Evolutionary conservation across 352 stramenopile genomes (phyloP).

Genomic region (Salisapilia sapeloensis): DNA sequence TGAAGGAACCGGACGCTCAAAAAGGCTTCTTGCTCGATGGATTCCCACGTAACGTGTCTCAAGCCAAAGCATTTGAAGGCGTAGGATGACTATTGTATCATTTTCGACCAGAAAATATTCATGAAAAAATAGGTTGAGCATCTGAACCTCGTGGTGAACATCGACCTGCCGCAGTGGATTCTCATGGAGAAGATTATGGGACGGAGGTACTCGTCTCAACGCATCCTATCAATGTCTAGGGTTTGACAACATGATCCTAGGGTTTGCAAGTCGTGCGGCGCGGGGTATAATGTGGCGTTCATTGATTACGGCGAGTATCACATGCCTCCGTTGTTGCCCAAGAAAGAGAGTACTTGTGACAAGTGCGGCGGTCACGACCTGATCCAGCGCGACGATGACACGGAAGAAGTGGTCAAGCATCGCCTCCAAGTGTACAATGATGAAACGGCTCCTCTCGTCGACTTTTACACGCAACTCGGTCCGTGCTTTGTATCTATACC

Average conservation of each 20-base stretch:
- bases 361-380: slow-evolving; percentile 55
- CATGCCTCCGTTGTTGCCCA: slow-evolving; percentile 82
- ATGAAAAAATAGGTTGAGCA: slow-evolving; percentile 17
- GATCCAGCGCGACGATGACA: slow-evolving; percentile 71
- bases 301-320: slow-evolving; percentile 79
- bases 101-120: no score
- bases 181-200: slow-evolving; percentile 82
- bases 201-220: slow-evolving; percentile 18
- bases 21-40: slow-evolving; percentile 79
- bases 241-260: slow-evolving; percentile 6
- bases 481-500: slow-evolving; percentile 1
- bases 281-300: slow-evolving; percentile 77
- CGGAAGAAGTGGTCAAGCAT: slow-evolving; percentile 57
- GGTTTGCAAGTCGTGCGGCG: slow-evolving; percentile 69
- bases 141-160: slow-evolving; percentile 79
- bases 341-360: slow-evolving; percentile 65
- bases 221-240: background rate
- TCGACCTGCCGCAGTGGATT: slow-evolving; percentile 78
- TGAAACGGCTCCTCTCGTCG: slow-evolving; percentile 72
- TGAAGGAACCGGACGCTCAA: slow-evolving; percentile 51
- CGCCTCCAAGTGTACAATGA: slow-evolving; percentile 72
- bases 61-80: slow-evolving; percentile 73
- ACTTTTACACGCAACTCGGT: slow-evolving; percentile 72
- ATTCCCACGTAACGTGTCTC: slow-evolving; percentile 78
- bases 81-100: no score